phyloP scores from a whole-genome alignment of 2,329 filamentous ascomycete genomes.

The Hyphodiscus sp. region DNA sequence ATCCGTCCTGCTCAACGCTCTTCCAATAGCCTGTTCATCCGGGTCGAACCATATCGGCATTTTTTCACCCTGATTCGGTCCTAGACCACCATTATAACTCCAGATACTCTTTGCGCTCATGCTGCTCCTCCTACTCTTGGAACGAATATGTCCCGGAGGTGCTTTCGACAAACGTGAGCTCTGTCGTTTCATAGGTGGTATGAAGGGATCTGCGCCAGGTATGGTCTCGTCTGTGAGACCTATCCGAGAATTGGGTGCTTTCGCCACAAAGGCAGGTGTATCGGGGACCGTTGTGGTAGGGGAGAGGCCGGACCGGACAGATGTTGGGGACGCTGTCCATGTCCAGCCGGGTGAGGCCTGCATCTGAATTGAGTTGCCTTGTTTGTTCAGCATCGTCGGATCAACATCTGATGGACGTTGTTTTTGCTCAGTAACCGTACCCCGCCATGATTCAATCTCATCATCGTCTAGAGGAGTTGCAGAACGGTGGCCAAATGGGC shows the following conservation, averaged over 20 bases:
- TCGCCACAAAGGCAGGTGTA: conserved; percentile 44
- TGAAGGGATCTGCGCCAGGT: conserved; percentile 54
- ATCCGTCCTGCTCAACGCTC: conserved; percentile 10
- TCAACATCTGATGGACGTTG: conserved; percentile 4
- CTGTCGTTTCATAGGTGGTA: conserved; percentile 46
- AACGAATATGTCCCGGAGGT: conserved; percentile 21
- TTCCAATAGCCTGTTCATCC: conserved; percentile 15
- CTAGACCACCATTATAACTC: conserved; percentile 17
- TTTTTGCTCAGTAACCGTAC: conserved; percentile 15
- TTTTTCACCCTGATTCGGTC: conserved; percentile 14
- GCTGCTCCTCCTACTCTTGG: conserved; percentile 28
- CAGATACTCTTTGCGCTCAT: conserved; percentile 25
- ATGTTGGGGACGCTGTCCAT: conserved; percentile 21
- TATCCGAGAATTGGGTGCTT: conserved; percentile 54
- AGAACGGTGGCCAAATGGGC: conserved; percentile 44
- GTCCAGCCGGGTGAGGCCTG: conserved; percentile 21
- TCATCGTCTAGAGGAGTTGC: conserved; percentile 58
- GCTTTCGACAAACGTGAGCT: conserved; percentile 47
- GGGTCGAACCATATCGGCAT: conserved; percentile 23
- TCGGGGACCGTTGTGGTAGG: conserved; percentile 26
- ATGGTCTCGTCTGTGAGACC: conserved; percentile 57
- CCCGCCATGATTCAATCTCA: conserved; percentile 56
- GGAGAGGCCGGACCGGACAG: conserved; percentile 19
- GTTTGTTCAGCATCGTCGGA: neutral
- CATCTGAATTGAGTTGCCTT: conserved; percentile 8